Percentiles rank a stretch among this genome's conserved stretches.
Conservation (phyloP, 1,139 yeast species). For the Pichia sp. region DNA sequence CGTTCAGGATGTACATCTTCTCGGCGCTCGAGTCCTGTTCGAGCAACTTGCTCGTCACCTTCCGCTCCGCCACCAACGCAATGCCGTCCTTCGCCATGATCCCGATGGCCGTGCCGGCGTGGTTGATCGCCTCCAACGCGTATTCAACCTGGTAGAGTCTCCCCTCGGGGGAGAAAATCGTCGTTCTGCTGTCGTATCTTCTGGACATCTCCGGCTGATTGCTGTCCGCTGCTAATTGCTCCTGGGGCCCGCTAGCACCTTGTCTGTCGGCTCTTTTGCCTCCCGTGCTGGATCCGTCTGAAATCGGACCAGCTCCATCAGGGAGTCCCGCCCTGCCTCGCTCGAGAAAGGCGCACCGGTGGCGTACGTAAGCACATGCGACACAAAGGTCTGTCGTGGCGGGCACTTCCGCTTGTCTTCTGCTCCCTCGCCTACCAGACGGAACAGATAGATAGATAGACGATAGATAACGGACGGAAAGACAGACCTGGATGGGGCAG, state of each 20-base stretch:
- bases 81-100: slow-evolving; percentile 89
- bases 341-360: no score
- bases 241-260: background rate
- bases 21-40: slow-evolving; percentile 95
- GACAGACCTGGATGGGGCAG: no score
- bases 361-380: no score
- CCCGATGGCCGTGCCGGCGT: slow-evolving; percentile 97
- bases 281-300: background rate
- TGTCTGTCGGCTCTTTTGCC: background rate
- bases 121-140: slow-evolving; percentile 95
- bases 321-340: no score
- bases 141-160: slow-evolving; percentile 95
- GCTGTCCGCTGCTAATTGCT: background rate
- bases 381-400: no score
- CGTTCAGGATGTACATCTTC: slow-evolving; percentile 81
- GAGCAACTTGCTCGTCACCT: slow-evolving; percentile 83
- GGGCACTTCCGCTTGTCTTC: no score
- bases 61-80: slow-evolving; percentile 93
- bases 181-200: slow-evolving; percentile 95
- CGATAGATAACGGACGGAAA: no score
- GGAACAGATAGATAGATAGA: no score
- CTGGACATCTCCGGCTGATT: slow-evolving; percentile 44
- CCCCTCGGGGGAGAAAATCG: slow-evolving; percentile 98
- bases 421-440: no score
- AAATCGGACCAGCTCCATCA: no score